These are phyloP conservation scores for Bipolaris cookei DNA, from an alignment of 2,329 filamentous ascomycete genomes.

Conservation along the genomic window DNA sequence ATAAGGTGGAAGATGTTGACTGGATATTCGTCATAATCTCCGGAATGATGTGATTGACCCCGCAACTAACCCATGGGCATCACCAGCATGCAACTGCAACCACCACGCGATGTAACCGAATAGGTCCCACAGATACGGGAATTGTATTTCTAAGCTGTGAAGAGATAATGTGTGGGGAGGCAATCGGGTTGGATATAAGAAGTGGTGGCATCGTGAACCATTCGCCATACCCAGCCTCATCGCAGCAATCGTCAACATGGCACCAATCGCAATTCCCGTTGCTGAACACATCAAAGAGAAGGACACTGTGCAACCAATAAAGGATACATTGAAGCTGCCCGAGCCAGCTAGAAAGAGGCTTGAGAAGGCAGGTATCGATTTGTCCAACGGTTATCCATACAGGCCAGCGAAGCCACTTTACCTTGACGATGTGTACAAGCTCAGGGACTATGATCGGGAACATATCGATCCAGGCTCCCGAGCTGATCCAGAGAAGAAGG, in stretches of 20 bases:
- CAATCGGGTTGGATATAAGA: conserved; percentile 23
- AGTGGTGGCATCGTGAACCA: background rate
- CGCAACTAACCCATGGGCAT: conserved; percentile 34
- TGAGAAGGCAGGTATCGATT: conserved; percentile 71
- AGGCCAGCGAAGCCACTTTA: conserved; percentile 71
- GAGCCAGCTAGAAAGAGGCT: conserved; percentile 63
- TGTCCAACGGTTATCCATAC: conserved; percentile 74
- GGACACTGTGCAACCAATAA: conserved; percentile 67
- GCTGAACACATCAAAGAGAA: conserved; percentile 58
- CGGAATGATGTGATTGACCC: conserved; percentile 47
- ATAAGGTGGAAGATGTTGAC: conserved; percentile 34
- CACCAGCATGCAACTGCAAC: conserved; percentile 8
- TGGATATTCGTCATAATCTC: conserved; percentile 41
- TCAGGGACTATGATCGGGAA: conserved; percentile 58
- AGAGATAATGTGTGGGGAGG: conserved; percentile 11
- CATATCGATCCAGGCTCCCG: conserved; percentile 53
- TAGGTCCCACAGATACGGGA: background rate
- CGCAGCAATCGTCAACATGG: conserved; percentile 51
- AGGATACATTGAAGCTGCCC: conserved; percentile 69
- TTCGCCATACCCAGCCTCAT: background rate
- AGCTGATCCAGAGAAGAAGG: conserved; percentile 58
- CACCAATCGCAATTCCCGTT: conserved; percentile 62
- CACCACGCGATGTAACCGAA: conserved; percentile 11
- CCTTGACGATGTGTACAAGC: conserved; percentile 71
- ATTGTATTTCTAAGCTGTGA: conserved; percentile 23